Evolutionary conservation across 169 alveolate species (phyloP), one percentile per base, ranked within the genome.

Genomic region (Theileria parva): DNA sequence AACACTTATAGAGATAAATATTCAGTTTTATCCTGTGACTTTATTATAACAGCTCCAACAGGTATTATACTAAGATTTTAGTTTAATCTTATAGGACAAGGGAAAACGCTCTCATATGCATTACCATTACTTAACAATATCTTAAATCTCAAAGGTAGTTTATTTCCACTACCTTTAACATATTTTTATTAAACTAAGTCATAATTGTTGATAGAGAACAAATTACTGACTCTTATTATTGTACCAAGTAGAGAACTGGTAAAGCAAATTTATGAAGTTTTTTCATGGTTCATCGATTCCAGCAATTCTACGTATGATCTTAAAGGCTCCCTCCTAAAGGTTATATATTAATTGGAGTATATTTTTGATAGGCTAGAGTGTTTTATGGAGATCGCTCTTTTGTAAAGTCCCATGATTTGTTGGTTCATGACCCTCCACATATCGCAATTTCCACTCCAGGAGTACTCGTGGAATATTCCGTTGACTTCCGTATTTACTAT

Each of bases 221-320:
- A 72, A 15, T 27, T 81, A 28, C 9, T 55, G 0, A 55, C 78
- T 13, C 19, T 96, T 55, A 92, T 96, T 37, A 86, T 96, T 15
- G 96, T 97, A 15, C 99, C 99, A 13, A 93, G 98, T 5, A 93
- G 99, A 19, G 99, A 96, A 81, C 88, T 96, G 65, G 98, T 98
- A 32, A 79, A 92, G 53, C 98, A 96, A 88, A 96, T 96, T n/a
- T 89, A 92, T 66, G 86, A 75, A 34, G 34, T 77, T 2, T 75
- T 69, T 69, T 48, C 65, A 19, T 76, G 86, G 89, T 83, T 83
- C 68, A 28, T 68, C 12, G 79, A 67, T 25, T 30, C 50, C n/a
- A 80, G 67, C 27, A 65, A 74, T 2, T n/a, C 48, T 2, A 48
- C 53, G 11, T 73, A 81, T 32, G 80, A 81, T 28, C 65, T 81